Percentiles rank a stretch among this genome's conserved stretches.
phyloP scores from a whole-genome alignment of 345 rosid species.

The Brassica rapa region DNA sequence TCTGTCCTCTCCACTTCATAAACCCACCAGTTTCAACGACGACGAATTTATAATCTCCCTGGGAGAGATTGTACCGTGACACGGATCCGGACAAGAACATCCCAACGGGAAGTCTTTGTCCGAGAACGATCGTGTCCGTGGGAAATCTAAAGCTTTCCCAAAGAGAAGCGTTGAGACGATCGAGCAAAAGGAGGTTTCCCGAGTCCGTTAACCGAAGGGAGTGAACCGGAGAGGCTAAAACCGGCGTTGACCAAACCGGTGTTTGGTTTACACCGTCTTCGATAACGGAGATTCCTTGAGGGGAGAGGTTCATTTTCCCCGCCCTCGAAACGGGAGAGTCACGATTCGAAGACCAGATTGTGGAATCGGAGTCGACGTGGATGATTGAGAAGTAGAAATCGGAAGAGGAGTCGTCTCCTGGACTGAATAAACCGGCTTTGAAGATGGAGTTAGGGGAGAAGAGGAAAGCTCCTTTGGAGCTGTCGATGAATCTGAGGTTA shows the following conservation, averaged over 20 bases:
- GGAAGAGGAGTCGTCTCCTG: conserved; percentile 39
- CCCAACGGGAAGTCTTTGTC: conserved; percentile 56
- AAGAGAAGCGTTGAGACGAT: conserved; percentile 55
- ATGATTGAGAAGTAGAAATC: conserved; percentile 68
- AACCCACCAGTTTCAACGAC: conserved; percentile 52
- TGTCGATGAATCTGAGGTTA: conserved; percentile 49
- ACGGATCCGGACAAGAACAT: conserved; percentile 51
- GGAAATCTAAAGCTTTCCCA: conserved; percentile 86
- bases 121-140: conserved; percentile 70
- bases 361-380: conserved; percentile 56
- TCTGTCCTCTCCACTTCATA: conserved; percentile 62
- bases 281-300: conserved; percentile 54
- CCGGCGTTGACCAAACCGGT: conserved; percentile 70
- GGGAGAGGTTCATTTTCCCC: conserved; percentile 60
- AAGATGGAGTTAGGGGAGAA: conserved; percentile 57
- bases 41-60: conserved; percentile 61
- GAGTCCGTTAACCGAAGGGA: conserved; percentile 57
- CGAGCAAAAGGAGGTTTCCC: conserved; percentile 77
- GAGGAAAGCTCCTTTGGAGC: conserved; percentile 58
- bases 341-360: conserved; percentile 89
- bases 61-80: conserved; percentile 48
- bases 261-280: conserved; percentile 47
- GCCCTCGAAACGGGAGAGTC: conserved; percentile 61
- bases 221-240: conserved; percentile 50
- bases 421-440: conserved; percentile 66